Percentiles rank a stretch among this genome's conserved stretches.
Evolutionary conservation across 2,329 filamentous ascomycete species (phyloP).

Genomic region (Exophiala aquamarina): DNA sequence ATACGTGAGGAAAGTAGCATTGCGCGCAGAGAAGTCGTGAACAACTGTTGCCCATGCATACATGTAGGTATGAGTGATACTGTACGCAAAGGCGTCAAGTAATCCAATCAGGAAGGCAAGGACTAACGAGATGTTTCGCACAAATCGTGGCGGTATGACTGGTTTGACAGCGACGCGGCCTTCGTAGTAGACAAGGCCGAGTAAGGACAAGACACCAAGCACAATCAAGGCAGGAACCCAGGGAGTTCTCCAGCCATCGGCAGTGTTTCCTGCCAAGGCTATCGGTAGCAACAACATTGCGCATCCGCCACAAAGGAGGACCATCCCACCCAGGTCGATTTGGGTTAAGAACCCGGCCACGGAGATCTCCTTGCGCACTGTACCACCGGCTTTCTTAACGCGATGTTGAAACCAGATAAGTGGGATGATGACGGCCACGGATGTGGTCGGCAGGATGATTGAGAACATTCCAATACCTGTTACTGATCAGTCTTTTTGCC

Average conservation of each 20-base stretch:
- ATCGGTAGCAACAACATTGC: slow-evolving; percentile 50
- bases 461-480: slow-evolving; percentile 42
- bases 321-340: slow-evolving; percentile 42
- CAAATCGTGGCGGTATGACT: slow-evolving; percentile 47
- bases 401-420: slow-evolving; percentile 39
- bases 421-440: slow-evolving; percentile 38
- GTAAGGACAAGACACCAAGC: slow-evolving; percentile 43
- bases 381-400: slow-evolving; percentile 32
- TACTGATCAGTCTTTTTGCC: slow-evolving; percentile 9
- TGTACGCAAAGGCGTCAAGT: slow-evolving; percentile 46
- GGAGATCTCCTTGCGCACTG: slow-evolving; percentile 29
- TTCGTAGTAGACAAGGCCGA: slow-evolving; percentile 51
- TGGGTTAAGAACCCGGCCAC: slow-evolving; percentile 34
- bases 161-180: slow-evolving; percentile 44
- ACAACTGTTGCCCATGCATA: slow-evolving; percentile 49
- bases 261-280: slow-evolving; percentile 44
- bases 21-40: slow-evolving; percentile 40
- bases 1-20: slow-evolving; percentile 46
- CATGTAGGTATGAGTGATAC: slow-evolving; percentile 49
- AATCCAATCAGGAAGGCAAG: slow-evolving; percentile 42
- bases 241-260: slow-evolving; percentile 45
- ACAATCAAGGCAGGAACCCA: slow-evolving; percentile 48
- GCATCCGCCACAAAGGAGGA: slow-evolving; percentile 51
- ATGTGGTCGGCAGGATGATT: slow-evolving; percentile 42
- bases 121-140: slow-evolving; percentile 45